A percentile compares a stretch with the other conserved stretches of the same genome.
Evolutionary conservation across 2,329 filamentous ascomycete genomes (phyloP).

Genomic region (Phyllosticta capitalensis): DNA sequence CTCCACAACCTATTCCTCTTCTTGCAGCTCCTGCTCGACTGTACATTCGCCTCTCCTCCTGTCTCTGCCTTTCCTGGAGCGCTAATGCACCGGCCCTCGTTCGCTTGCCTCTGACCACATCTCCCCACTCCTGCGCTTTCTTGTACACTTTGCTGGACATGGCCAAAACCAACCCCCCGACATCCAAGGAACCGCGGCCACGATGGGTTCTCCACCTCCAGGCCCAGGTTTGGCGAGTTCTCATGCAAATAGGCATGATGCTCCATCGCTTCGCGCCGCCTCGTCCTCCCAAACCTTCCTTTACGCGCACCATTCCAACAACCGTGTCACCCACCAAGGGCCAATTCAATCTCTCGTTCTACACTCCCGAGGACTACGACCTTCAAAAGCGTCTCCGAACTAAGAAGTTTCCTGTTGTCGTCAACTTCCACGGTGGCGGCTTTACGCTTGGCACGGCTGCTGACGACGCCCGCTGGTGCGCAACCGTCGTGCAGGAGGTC

Average conservation of each 20-base stretch:
- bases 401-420: slow-evolving; percentile 45
- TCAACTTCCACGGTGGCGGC: slow-evolving; percentile 57
- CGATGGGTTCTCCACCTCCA: slow-evolving; percentile 54
- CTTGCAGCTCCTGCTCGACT: background rate
- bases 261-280: slow-evolving; percentile 55
- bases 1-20: background rate
- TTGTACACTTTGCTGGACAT: background rate
- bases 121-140: background rate
- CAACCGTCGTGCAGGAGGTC: slow-evolving; percentile 45
- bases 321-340: slow-evolving; percentile 38
- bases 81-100: background rate
- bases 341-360: slow-evolving; percentile 49
- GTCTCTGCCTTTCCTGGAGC: background rate
- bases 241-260: slow-evolving; percentile 61
- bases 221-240: slow-evolving; percentile 55
- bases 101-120: background rate
- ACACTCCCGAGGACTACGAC: slow-evolving; percentile 46
- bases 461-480: slow-evolving; percentile 53
- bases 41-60: background rate
- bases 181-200: slow-evolving; percentile 22
- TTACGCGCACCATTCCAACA: slow-evolving; percentile 47
- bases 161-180: background rate
- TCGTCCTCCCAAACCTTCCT: slow-evolving; percentile 50
- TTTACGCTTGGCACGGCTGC: slow-evolving; percentile 51
- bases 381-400: slow-evolving; percentile 32